These are phyloP conservation scores for Centella asiatica DNA, from an alignment of 129 eudicot species.

Conservation along the genomic window DNA sequence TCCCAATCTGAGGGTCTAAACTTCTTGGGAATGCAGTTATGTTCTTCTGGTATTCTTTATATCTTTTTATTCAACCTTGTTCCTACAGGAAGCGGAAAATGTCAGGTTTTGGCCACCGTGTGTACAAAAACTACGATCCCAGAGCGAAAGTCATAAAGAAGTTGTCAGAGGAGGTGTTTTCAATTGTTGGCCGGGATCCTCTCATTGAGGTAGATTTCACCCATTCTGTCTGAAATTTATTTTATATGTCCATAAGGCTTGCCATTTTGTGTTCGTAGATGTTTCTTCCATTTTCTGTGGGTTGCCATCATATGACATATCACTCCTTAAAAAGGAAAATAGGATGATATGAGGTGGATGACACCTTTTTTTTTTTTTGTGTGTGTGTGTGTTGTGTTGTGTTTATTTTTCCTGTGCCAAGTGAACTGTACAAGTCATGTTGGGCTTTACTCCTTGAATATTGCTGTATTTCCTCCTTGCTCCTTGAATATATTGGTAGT, in stretches of 20 bases:
- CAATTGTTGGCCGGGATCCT: conserved; percentile 97
- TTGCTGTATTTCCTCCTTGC: too few species aligned
- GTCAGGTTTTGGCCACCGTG: conserved; percentile 99
- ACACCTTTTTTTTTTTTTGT: too few species aligned
- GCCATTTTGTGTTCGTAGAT: not conserved
- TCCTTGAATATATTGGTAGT: too few species aligned
- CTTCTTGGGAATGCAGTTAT: not conserved
- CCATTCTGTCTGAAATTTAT: conserved; percentile 1
- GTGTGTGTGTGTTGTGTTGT: too few species aligned
- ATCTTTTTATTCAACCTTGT: conserved; percentile 5
- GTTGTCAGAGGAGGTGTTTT: conserved; percentile 91
- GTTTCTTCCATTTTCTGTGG: too few species aligned
- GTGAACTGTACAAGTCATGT: too few species aligned
- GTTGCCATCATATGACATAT: too few species aligned
- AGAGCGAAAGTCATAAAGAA: conserved; percentile 91
- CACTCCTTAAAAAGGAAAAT: too few species aligned
- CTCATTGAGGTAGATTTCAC: conserved; percentile 68
- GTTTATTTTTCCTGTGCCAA: too few species aligned
- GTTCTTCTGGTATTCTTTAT: not conserved
- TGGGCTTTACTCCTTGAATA: too few species aligned
- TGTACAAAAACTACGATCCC: conserved; percentile 94
- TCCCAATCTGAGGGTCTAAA: conserved; percentile 1
- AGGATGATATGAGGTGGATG: too few species aligned
- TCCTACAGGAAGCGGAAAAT: conserved; percentile 75
- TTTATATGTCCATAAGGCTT: not conserved